A percentile compares a stretch with the other conserved stretches of the same genome.
Conservation (phyloP, 768 basidiomycete genomes). For the Boletellus ananas region DNA sequence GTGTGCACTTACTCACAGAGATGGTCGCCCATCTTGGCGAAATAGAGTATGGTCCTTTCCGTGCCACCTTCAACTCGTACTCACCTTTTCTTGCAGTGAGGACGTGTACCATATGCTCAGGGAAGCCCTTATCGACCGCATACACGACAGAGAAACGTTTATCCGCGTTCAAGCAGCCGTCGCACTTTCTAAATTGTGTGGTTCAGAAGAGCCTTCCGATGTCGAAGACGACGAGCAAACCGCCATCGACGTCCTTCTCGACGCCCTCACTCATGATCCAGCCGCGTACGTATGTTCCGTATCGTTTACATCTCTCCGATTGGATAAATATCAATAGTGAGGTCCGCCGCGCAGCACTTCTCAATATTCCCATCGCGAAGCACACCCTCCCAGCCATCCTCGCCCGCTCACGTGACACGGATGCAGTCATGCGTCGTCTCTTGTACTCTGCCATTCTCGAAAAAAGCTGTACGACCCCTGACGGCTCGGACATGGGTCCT, state of each 20-base stretch:
- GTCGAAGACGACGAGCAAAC: conserved; percentile 43
- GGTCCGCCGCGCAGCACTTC: conserved; percentile 75
- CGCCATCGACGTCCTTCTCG: conserved; percentile 59
- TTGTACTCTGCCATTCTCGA: conserved; percentile 63
- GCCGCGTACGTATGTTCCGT: conserved; percentile 55
- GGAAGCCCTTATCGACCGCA: conserved; percentile 60
- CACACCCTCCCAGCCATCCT: conserved; percentile 65
- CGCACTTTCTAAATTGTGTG: conserved; percentile 73
- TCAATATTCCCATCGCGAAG: conserved; percentile 60
- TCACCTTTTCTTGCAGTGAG: conserved; percentile 47
- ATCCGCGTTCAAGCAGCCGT: conserved; percentile 79
- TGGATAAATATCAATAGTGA: conserved; percentile 49
- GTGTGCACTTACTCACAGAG: conserved; percentile 70
- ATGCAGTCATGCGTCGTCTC: conserved; percentile 67
- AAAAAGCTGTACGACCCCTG: conserved; percentile 32
- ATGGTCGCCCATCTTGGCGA: conserved; percentile 79
- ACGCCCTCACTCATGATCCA: conserved; percentile 66
- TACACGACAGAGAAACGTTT: conserved; percentile 72
- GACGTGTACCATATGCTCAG: conserved; percentile 67
- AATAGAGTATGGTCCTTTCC: conserved; percentile 61
- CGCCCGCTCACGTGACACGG: conserved; percentile 74
- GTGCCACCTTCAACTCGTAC: not conserved
- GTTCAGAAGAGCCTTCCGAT: conserved; percentile 61
- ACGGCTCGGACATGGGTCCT: conserved; percentile 42
- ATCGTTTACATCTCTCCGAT: not conserved